Base-by-base conservation (phyloP, 306 rosid genomes). In the Lathyrus tuberosus region DNA sequence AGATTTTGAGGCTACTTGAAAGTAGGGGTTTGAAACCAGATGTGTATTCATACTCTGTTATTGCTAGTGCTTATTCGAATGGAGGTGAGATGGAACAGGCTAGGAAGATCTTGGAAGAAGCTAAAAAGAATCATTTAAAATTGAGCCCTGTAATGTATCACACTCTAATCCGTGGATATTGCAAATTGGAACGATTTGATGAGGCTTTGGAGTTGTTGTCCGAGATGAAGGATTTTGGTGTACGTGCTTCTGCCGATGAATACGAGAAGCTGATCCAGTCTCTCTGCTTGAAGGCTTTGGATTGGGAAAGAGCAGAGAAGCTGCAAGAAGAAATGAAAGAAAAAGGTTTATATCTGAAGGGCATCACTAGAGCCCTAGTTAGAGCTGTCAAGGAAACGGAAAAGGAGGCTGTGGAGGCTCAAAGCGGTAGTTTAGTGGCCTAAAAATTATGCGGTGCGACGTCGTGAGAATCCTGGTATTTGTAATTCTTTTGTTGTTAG, bases 1-100 rank as follows among this genome's bases (percentile, higher is more conserved):
- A 86, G 62, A 78, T 85, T 73, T 47, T 85, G 80, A 84, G 72
- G 76, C 70, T 86, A 49, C 87, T 88, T 95, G 86, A 85, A 69
- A 79, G 74, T 64, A 86, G 98, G 73, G 98, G 98, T 10, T 83
- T 93, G 77, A 90, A 83, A 64, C 96, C 96, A 1, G 97, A 88
- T 85, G 85, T 90, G 18, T 90, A 81, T 60, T 56, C 96, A 2
- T 88, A 93, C 76, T 80, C 94, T 31, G 90, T 86, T 52, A 54
- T 93, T 61, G 83, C 86, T 41, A 85, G 96, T 75, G 94, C 85
- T 22, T 93, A 86, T 78, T 71, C 89, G 28, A 84, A 82, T 44
- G 91, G 87, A 14, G 91, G 97, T 11, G 94, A 81, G 88, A 88
- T 93, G 97, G 87, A 86, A 49, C 87, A 82, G 80, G 96, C 98